Conservation (phyloP, 1,139 yeast genomes). For the Nakaseomyces delphensis region DNA sequence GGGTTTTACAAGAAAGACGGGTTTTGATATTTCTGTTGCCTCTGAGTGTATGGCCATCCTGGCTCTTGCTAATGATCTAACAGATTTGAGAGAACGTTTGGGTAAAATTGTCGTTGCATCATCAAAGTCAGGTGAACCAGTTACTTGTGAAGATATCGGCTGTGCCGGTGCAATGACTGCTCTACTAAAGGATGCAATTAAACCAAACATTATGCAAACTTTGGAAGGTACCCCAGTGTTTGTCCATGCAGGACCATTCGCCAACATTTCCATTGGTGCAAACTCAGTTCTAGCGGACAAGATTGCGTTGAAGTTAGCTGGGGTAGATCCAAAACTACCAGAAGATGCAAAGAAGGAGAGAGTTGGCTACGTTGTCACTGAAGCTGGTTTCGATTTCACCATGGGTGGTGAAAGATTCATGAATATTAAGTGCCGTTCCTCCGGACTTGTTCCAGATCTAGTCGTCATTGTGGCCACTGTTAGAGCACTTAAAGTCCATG, state of each 20-base stretch:
- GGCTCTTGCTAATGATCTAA: conserved; percentile 58
- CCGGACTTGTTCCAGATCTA: conserved; percentile 85
- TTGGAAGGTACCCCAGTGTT: conserved; percentile 79
- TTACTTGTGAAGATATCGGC: conserved; percentile 72
- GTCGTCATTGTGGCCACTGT: conserved; percentile 96
- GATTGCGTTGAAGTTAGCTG: conserved; percentile 58
- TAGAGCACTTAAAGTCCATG: conserved; percentile 93
- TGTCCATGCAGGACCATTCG: conserved; percentile 83
- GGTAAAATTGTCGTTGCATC: conserved; percentile 68
- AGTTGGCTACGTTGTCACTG: conserved; percentile 90
- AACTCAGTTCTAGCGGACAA: conserved; percentile 73
- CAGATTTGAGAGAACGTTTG: conserved; percentile 60
- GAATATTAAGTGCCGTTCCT: conserved; percentile 91
- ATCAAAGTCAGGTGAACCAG: conserved; percentile 51
- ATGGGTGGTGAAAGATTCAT: conserved; percentile 99
- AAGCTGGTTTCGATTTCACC: conserved; percentile 97
- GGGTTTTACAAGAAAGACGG: conserved; percentile 61
- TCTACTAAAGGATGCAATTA: conserved; percentile 67
- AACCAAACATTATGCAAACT: conserved; percentile 79
- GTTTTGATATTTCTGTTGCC: conserved; percentile 78
- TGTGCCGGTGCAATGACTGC: conserved; percentile 79
- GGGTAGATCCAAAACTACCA: conserved; percentile 33
- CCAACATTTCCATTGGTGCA: conserved; percentile 79
- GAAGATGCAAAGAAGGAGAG: conserved; percentile 46
- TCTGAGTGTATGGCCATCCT: conserved; percentile 76